Evolutionary conservation across 805 yeast genomes (phyloP).

Genomic region (Metschnikowia sp.): DNA sequence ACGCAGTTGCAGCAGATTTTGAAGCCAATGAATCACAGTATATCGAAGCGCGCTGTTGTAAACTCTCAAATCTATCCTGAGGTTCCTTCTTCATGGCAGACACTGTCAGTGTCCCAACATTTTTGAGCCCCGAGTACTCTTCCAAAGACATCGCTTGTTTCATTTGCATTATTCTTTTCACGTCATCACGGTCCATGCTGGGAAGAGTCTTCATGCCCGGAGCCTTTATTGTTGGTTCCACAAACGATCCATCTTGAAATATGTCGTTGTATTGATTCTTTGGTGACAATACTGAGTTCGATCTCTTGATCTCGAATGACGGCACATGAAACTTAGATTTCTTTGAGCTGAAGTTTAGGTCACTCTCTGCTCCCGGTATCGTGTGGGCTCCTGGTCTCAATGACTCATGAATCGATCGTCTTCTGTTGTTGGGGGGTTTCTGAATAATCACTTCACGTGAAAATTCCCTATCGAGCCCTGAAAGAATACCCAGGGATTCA

Average conservation of each 20-base stretch:
- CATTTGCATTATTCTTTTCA: conserved; percentile 32
- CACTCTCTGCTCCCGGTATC: background rate
- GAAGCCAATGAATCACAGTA: conserved; percentile 14
- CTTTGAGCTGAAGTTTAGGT: background rate
- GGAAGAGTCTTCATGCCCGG: conserved; percentile 48
- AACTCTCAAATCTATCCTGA: conserved; percentile 10
- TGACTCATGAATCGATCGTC: conserved; percentile 1
- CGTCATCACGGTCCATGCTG: conserved; percentile 46
- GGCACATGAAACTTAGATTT: conserved; percentile 39
- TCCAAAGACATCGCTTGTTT: conserved; percentile 39
- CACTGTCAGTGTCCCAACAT: conserved; percentile 20
- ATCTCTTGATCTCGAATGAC: conserved; percentile 39
- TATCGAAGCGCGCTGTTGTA: conserved; percentile 17
- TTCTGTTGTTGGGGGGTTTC: background rate
- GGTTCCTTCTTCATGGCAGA: conserved; percentile 17
- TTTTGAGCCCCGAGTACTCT: conserved; percentile 35
- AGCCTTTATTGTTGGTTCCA: conserved; percentile 38
- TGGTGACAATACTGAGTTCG: conserved; percentile 34
- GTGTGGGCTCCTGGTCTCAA: conserved; percentile 4
- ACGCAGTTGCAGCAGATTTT: conserved; percentile 2
- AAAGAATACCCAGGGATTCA: conserved; percentile 29
- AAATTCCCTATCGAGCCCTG: conserved; percentile 12
- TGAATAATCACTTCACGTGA: background rate
- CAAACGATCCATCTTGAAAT: conserved; percentile 26
- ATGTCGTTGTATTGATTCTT: conserved; percentile 38